Conservation (phyloP, 2,329 filamentous ascomycete species). For the Passalora sequoiae region DNA sequence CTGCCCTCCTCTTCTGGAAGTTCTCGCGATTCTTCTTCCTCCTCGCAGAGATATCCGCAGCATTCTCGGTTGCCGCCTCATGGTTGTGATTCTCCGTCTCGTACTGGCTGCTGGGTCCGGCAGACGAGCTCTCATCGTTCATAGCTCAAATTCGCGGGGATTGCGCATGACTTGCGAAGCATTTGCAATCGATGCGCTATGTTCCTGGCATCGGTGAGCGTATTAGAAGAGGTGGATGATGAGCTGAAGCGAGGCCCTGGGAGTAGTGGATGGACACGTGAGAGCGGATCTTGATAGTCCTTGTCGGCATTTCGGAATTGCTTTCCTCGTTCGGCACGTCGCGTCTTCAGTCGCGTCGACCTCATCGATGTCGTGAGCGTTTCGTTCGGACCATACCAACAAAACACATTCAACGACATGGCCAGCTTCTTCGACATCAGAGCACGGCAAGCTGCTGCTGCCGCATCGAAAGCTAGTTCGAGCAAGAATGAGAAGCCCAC, state of each 20-base stretch:
- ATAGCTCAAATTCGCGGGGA: conserved; percentile 31
- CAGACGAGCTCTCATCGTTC: conserved; percentile 36
- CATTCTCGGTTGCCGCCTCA: conserved; percentile 14
- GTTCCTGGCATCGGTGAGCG: not conserved
- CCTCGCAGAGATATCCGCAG: conserved; percentile 22
- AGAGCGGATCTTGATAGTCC: not conserved
- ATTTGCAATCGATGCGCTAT: conserved; percentile 19
- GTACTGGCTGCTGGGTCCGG: conserved; percentile 13
- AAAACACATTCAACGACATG: conserved; percentile 48
- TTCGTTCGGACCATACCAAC: not conserved
- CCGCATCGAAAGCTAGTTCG: conserved; percentile 58
- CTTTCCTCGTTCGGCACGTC: too few relatives aligned
- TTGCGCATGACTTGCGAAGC: conserved; percentile 16
- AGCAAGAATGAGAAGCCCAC: conserved; percentile 59
- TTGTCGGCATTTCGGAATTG: not conserved
- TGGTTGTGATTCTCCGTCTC: conserved; percentile 9
- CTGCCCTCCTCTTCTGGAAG: conserved; percentile 40
- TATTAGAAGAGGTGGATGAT: not conserved
- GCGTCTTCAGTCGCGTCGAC: too few relatives aligned
- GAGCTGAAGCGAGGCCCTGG: not conserved
- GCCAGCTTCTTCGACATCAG: conserved; percentile 94
- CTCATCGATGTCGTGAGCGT: not conserved
- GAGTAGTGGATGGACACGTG: not conserved
- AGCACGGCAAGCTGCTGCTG: conserved; percentile 68
- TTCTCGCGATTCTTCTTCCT: conserved; percentile 31